A percentile compares a stretch with the other conserved stretches of the same genome.
Evolutionary conservation across 2,329 filamentous ascomycete genomes (phyloP).

Genomic region (Coniochaeta pulveracea): DNA sequence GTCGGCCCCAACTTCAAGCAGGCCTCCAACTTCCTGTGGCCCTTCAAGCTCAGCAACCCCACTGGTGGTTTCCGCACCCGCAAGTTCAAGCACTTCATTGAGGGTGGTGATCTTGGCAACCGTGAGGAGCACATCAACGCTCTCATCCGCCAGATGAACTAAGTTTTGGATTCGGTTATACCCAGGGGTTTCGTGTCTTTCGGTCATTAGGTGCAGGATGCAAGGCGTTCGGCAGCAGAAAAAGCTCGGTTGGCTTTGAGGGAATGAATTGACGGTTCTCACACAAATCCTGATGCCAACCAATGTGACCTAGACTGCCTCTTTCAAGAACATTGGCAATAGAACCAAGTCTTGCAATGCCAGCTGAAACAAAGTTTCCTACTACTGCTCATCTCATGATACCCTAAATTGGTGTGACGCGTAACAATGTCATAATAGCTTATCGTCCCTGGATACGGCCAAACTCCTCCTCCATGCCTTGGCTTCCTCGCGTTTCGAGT

Average conservation of each 20-base stretch:
- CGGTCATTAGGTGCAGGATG: conserved; percentile 19
- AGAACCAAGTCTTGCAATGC: conserved; percentile 1
- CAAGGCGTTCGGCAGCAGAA: conserved; percentile 22
- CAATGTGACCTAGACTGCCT: conserved; percentile 11
- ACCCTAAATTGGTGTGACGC: neutral
- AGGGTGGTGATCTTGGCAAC: conserved; percentile 98
- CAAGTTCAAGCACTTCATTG: conserved; percentile 99
- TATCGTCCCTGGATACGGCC: neutral
- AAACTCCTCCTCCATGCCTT: neutral
- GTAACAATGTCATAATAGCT: neutral
- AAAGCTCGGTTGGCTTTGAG: conserved; percentile 15
- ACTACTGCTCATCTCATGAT: neutral
- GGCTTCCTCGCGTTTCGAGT: no score
- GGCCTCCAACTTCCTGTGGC: conserved; percentile 98
- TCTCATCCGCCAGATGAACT: conserved; percentile 98
- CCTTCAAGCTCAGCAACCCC: conserved; percentile 99
- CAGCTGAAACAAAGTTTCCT: conserved; percentile 1
- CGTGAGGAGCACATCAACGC: conserved; percentile 96
- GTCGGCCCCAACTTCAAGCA: conserved; percentile 99
- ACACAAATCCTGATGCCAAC: conserved; percentile 5
- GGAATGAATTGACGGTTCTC: conserved; percentile 20
- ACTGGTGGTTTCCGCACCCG: conserved; percentile 89
- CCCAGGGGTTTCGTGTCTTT: conserved; percentile 13
- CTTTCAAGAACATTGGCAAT: neutral
- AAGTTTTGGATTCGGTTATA: conserved; percentile 26